Base-by-base conservation (phyloP, 2,329 filamentous ascomycete genomes). In the Fusarium dlaminii region DNA sequence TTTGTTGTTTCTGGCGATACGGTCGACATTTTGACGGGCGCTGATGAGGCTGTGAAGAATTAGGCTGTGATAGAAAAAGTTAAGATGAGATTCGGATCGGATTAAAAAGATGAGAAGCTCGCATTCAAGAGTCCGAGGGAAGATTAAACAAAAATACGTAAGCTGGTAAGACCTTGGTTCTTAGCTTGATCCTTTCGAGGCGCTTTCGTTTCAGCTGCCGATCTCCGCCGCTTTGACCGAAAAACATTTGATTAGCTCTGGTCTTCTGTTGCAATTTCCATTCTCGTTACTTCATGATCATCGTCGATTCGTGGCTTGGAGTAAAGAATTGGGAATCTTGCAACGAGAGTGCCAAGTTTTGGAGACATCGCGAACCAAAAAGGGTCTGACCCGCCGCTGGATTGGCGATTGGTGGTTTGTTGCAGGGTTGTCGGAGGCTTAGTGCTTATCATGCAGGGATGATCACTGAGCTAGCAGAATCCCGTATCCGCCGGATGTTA, bases 1-100 rank as follows among this genome's bases (percentile, higher is more conserved):
- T 57, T 60, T 20, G 60, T 70, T 29, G 68, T 45, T 49, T 69
- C 72, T 45, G 69, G 69, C 7, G 69, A 72, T 29, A 66, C 62
- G 27, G 60, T 29, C n/a, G 67, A 48, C 68, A 67, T 72, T 29
- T 68, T 36, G 49, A 39, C 11, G 49, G 40, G 30, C 14, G 34
- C 20, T 10, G 5, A 30, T 10, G 29, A 46, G 66, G 52, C 49
- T 46, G 48, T 45, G 52, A 55, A 17, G 18, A 34, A 30, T 48
- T 20, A 52, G 49, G 34, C 34, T 39, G 34, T 29, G 49, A 37
- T 45, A n/a, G 2, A 20, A 45, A 18, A 20, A 46, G 24, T 29
- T 12, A 15, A 12, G 24, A 37, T 37, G 49, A 27, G 34, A 52
- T 27, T 36, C n/a, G 10, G 29, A 32, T 18, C 22, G 32, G 6